A percentile compares a stretch with the other conserved stretches of the same genome.
These are phyloP conservation scores for Aspergillus cejpii DNA, from an alignment of 2,329 filamentous ascomycete genomes.

Conservation along the genomic window DNA sequence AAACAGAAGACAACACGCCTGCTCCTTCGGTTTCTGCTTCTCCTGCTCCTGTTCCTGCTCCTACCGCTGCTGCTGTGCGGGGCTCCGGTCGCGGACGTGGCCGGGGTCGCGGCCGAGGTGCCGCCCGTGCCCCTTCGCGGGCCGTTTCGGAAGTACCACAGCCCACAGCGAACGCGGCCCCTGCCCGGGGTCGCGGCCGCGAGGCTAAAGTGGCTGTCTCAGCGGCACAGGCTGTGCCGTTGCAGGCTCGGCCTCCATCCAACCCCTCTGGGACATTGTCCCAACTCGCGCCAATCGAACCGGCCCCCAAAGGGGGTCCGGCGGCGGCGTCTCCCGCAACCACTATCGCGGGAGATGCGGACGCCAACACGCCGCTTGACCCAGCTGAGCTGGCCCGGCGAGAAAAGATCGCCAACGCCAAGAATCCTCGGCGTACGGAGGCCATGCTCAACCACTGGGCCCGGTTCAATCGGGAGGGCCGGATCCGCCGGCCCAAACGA, in stretches of 20 bases:
- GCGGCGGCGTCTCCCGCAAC: slow-evolving; percentile 9
- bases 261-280: slow-evolving; percentile 6
- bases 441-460: slow-evolving; percentile 43
- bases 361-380: slow-evolving; percentile 22
- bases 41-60: neutral
- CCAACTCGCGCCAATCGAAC: slow-evolving; percentile 18
- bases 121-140: slow-evolving; percentile 19
- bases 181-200: slow-evolving; percentile 7
- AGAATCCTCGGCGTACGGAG: slow-evolving; percentile 41
- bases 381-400: slow-evolving; percentile 29
- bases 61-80: slow-evolving; percentile 3
- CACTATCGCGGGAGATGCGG: slow-evolving; percentile 12
- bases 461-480: slow-evolving; percentile 39
- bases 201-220: slow-evolving; percentile 15
- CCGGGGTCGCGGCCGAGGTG: slow-evolving; percentile 28
- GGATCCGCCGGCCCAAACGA: slow-evolving; percentile 40
- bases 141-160: slow-evolving; percentile 17
- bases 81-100: slow-evolving; percentile 24
- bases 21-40: slow-evolving; percentile 13
- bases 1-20: slow-evolving; percentile 12
- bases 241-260: slow-evolving; percentile 11
- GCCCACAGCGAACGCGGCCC: slow-evolving; percentile 3
- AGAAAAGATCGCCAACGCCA: slow-evolving; percentile 39
- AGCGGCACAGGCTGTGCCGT: slow-evolving; percentile 2
- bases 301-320: slow-evolving; percentile 12